These are phyloP conservation scores for Fusarium irregulare DNA, from an alignment of 2,329 filamentous ascomycete genomes.

Conservation along the genomic window DNA sequence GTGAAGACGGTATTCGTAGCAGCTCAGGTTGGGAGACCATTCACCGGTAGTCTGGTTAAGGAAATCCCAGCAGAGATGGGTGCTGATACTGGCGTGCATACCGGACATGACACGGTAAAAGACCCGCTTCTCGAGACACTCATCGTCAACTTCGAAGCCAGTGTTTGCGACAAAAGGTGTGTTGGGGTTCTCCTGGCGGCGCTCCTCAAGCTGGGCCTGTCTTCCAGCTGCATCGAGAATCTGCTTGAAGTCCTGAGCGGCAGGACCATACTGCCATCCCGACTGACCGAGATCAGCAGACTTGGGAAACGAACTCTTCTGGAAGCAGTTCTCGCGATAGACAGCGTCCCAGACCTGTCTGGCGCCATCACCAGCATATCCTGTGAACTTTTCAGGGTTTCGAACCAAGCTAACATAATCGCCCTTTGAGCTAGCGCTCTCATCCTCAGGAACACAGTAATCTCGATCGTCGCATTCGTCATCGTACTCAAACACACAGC, in stretches of 20 bases:
- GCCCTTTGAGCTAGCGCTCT: slow-evolving; percentile 85
- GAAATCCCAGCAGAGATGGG: slow-evolving; percentile 95
- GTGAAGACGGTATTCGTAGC: slow-evolving; percentile 89
- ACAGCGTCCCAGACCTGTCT: slow-evolving; percentile 96
- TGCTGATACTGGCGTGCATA: slow-evolving; percentile 98
- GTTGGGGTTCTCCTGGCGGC: slow-evolving; percentile 58
- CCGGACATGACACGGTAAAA: slow-evolving; percentile 96
- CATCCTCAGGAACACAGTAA: slow-evolving; percentile 96
- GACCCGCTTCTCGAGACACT: slow-evolving; percentile 98
- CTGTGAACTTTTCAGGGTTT: slow-evolving; percentile 96
- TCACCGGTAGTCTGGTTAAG: slow-evolving; percentile 93
- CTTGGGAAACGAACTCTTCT: slow-evolving; percentile 71
- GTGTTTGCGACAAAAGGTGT: slow-evolving; percentile 71
- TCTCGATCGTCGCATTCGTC: slow-evolving; percentile 97
- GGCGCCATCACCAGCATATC: slow-evolving; percentile 86
- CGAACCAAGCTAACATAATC: slow-evolving; percentile 95
- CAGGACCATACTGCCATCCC: slow-evolving; percentile 59
- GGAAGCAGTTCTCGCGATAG: slow-evolving; percentile 97
- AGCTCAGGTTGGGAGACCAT: slow-evolving; percentile 91
- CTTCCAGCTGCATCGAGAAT: slow-evolving; percentile 69
- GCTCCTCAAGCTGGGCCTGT: slow-evolving; percentile 70
- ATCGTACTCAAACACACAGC: slow-evolving; percentile 96
- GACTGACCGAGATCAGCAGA: slow-evolving; percentile 65
- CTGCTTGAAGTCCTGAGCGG: slow-evolving; percentile 70
- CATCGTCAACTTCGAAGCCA: slow-evolving; percentile 82